These are phyloP conservation scores for Chrysanthemum seticuspe DNA, from an alignment of 129 eudicot species.

Conservation along the genomic window DNA sequence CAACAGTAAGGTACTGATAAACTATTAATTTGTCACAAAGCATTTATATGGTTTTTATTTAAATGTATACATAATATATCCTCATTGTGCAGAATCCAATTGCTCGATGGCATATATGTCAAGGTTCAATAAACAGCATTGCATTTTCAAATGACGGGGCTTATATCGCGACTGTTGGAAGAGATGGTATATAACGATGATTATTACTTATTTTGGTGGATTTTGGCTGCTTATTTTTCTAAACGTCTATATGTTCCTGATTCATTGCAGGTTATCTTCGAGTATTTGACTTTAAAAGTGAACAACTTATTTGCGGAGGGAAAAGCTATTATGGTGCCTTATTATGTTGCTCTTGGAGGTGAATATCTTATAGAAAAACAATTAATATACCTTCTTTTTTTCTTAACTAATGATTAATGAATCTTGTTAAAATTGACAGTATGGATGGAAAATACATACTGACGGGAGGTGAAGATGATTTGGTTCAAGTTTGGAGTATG, in stretches of 20 bases:
- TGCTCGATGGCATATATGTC: slow-evolving; percentile 19
- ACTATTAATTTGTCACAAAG: background rate
- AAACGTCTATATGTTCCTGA: background rate
- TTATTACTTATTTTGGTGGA: background rate
- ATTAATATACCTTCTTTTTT: background rate
- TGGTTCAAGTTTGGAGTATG: slow-evolving; percentile 19
- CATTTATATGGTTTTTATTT: background rate
- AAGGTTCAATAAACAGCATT: slow-evolving; percentile 16
- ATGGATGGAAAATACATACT: slow-evolving; percentile 20
- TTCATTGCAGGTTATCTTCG: slow-evolving; percentile 12
- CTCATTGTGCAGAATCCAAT: slow-evolving; percentile 8
- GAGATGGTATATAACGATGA: slow-evolving; percentile 2
- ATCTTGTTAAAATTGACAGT: background rate
- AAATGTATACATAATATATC: background rate
- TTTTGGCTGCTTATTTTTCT: background rate
- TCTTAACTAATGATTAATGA: background rate
- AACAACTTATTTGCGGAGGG: slow-evolving; percentile 12
- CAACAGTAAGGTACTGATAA: slow-evolving; percentile 10
- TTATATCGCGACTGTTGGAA: slow-evolving; percentile 8
- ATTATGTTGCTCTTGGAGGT: slow-evolving; percentile 21
- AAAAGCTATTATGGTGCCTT: slow-evolving; percentile 20
- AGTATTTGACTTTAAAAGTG: slow-evolving; percentile 11
- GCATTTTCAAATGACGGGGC: slow-evolving; percentile 10
- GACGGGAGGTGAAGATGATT: slow-evolving; percentile 17
- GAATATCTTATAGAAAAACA: background rate